phyloP scores from a whole-genome alignment of 495 filamentous ascomycete genomes.

The Penicillium longicatenatum region DNA sequence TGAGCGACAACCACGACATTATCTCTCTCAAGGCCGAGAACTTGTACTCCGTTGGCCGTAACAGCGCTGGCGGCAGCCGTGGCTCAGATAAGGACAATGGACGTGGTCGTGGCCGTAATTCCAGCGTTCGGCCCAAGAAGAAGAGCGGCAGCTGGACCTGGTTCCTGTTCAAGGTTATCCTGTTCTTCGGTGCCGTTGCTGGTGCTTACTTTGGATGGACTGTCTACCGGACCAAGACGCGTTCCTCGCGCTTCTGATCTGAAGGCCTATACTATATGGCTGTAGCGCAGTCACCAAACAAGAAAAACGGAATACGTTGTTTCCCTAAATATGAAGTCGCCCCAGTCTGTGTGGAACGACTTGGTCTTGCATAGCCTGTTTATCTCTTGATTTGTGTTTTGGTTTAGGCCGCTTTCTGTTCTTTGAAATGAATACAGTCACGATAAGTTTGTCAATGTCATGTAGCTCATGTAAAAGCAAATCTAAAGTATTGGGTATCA shows the following conservation, averaged over 20 bases:
- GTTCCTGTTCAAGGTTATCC: constrained; percentile 84
- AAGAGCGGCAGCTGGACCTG: constrained; percentile 78
- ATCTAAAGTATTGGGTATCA: constrained; percentile 2
- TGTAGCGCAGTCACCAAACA: neutral
- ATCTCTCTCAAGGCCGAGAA: constrained; percentile 86
- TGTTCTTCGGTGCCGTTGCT: constrained; percentile 69
- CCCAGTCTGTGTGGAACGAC: constrained; percentile 18
- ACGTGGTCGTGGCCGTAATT: constrained; percentile 37
- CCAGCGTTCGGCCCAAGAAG: constrained; percentile 26
- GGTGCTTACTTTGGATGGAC: constrained; percentile 86
- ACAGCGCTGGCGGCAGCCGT: constrained; percentile 39
- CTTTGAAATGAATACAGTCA: constrained; percentile 32
- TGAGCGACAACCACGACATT: constrained; percentile 98
- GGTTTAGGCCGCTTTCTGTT: constrained; percentile 15
- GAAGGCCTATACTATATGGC: neutral
- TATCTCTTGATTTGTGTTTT: constrained; percentile 16
- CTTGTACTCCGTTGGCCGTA: constrained; percentile 66
- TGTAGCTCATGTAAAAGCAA: neutral
- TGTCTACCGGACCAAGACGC: constrained; percentile 71
- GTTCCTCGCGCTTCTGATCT: constrained; percentile 74
- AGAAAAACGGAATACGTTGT: neutral
- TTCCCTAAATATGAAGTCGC: neutral
- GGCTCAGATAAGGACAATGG: constrained; percentile 32
- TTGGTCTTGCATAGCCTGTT: constrained; percentile 34
- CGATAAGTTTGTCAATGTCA: constrained; percentile 13